Evolutionary conservation across 2,329 filamentous ascomycete genomes (phyloP).

Genomic region (Chaetomium globosum): DNA sequence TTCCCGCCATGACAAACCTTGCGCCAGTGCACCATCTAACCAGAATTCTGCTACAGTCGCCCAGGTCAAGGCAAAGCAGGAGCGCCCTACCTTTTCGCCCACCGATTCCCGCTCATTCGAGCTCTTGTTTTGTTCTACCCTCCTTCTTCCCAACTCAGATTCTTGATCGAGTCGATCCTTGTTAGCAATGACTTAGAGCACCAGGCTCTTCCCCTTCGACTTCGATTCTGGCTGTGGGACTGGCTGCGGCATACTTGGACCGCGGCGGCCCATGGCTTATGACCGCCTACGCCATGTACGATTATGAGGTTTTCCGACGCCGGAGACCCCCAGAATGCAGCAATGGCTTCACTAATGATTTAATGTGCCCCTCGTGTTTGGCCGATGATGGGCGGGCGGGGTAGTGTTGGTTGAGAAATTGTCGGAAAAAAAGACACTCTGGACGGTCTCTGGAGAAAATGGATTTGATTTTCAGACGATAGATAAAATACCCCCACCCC

Average conservation of each 20-base stretch:
- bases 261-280: conserved; percentile 16
- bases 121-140: conserved; percentile 49
- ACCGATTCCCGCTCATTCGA: conserved; percentile 52
- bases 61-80: conserved; percentile 51
- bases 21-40: neutral
- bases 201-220: conserved; percentile 7
- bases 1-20: conserved; percentile 22
- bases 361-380: conserved; percentile 9
- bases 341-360: conserved; percentile 26
- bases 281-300: conserved; percentile 27
- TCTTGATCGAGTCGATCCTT: conserved; percentile 11
- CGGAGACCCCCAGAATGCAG: conserved; percentile 3
- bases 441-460: neutral
- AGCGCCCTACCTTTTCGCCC: conserved; percentile 55
- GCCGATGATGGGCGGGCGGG: neutral
- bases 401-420: neutral
- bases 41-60: conserved; percentile 39
- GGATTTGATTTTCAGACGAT: conserved; percentile 10
- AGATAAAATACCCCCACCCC: conserved; percentile 22
- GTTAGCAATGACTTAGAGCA: neutral
- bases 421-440: neutral
- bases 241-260: neutral
- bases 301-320: conserved; percentile 16
- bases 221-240: conserved; percentile 10
- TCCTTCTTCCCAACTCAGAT: conserved; percentile 43